Evolutionary conservation across 352 stramenopile genomes (phyloP).

Genomic region (Phytopythium cucurbitacearum): DNA sequence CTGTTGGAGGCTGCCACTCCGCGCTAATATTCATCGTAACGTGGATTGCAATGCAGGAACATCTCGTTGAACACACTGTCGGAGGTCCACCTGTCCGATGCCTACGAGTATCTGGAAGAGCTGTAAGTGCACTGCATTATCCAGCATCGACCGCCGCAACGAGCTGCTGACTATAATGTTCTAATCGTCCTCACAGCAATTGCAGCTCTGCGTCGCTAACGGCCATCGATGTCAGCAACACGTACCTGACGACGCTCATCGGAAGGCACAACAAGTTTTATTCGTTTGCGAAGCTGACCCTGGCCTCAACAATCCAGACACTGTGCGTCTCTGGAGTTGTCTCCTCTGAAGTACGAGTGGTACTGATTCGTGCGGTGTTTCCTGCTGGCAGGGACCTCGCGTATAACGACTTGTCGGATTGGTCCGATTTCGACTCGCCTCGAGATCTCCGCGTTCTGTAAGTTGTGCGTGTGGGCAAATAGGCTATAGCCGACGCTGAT

Average conservation of each 20-base stretch:
- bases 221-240: slow-evolving; percentile 15
- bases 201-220: slow-evolving; percentile 25
- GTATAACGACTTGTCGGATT: slow-evolving; percentile 23
- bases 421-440: slow-evolving; percentile 17
- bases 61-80: slow-evolving; percentile 5
- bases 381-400: slow-evolving; percentile 17
- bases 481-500: not conserved
- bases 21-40: not conserved
- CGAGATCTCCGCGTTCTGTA: slow-evolving; percentile 26
- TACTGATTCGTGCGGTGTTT: not conserved
- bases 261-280: slow-evolving; percentile 17
- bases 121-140: not conserved
- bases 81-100: not conserved
- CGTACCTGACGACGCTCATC: slow-evolving; percentile 18
- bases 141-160: not conserved
- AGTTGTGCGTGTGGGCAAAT: not conserved
- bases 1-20: too few relatives aligned
- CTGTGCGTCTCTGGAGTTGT: slow-evolving; percentile 11
- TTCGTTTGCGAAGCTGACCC: slow-evolving; percentile 16
- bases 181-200: slow-evolving; percentile 7
- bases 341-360: not conserved
- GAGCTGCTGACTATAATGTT: not conserved
- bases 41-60: slow-evolving; percentile 1
- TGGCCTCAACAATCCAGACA: slow-evolving; percentile 19
- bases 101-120: not conserved